Percentiles rank a stretch among this genome's conserved stretches.
Evolutionary conservation across 2,329 filamentous ascomycete species (phyloP).

Genomic region (Cladobotryum mycophilum): DNA sequence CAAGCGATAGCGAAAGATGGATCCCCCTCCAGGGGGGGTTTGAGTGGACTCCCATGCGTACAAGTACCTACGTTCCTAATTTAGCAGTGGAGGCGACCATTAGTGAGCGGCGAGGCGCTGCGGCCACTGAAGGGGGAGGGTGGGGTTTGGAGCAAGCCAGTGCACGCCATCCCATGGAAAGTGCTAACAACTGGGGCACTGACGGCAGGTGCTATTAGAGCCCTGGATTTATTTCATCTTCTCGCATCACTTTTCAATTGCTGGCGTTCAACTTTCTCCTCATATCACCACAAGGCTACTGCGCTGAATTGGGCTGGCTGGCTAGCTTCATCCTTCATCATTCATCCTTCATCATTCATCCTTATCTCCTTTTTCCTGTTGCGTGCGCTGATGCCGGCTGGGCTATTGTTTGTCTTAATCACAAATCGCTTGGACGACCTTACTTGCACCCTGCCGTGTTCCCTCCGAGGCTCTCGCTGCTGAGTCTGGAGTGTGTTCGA

Average conservation of each 20-base stretch:
- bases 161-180: background rate
- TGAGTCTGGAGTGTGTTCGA: background rate
- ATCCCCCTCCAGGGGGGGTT: constrained; percentile 2
- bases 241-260: background rate
- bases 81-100: constrained; percentile 12
- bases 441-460: too few species aligned
- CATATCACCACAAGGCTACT: constrained; percentile 4
- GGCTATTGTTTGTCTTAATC: background rate
- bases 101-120: constrained; percentile 10
- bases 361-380: background rate
- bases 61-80: constrained; percentile 8
- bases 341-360: background rate
- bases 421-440: background rate
- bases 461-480: too few species aligned
- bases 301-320: constrained; percentile 2
- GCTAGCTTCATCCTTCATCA: constrained; percentile 2
- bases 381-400: too few species aligned
- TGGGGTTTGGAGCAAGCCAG: constrained; percentile 2
- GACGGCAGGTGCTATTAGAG: constrained; percentile 3
- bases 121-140: background rate
- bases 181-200: background rate
- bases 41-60: constrained; percentile 7
- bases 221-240: constrained; percentile 5
- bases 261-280: constrained; percentile 1
- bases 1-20: background rate